phyloP scores from a whole-genome alignment of 176 grass and related monocot genomes.

The Carex pumila region DNA sequence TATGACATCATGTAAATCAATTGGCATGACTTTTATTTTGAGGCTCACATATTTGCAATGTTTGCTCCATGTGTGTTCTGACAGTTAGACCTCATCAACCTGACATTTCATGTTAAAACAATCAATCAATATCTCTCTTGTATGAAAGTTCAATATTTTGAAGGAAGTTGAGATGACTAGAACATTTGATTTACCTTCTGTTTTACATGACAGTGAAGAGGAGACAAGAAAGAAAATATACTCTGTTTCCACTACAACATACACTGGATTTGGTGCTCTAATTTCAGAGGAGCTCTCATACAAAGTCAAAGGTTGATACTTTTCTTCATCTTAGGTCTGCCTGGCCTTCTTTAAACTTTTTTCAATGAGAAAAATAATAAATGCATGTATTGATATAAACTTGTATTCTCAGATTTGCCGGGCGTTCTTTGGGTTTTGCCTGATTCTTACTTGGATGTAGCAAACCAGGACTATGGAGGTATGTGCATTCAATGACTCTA shows the following conservation, averaged over 20 bases:
- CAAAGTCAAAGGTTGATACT: conserved; percentile 93
- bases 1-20: background rate
- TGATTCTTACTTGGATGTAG: conserved; percentile 97
- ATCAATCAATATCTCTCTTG: background rate
- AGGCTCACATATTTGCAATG: background rate
- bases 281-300: conserved; percentile 93
- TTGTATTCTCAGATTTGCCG: conserved; percentile 53
- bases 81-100: no score
- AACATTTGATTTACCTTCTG: background rate
- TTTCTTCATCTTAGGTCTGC: background rate
- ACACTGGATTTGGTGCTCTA: conserved; percentile 74
- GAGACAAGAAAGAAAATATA: conserved; percentile 97
- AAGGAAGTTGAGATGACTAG: background rate
- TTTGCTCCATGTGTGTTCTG: background rate
- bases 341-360: background rate
- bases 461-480: conserved; percentile 99
- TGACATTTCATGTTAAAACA: background rate
- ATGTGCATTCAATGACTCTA: background rate
- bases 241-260: conserved; percentile 82
- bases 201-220: conserved; percentile 54
- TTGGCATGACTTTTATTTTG: background rate
- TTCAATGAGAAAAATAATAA: background rate
- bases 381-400: background rate
- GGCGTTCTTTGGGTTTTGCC: conserved; percentile 99
- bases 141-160: background rate